phyloP scores from a whole-genome alignment of 2,329 filamentous ascomycete species.

The Aspergillus sp. region DNA sequence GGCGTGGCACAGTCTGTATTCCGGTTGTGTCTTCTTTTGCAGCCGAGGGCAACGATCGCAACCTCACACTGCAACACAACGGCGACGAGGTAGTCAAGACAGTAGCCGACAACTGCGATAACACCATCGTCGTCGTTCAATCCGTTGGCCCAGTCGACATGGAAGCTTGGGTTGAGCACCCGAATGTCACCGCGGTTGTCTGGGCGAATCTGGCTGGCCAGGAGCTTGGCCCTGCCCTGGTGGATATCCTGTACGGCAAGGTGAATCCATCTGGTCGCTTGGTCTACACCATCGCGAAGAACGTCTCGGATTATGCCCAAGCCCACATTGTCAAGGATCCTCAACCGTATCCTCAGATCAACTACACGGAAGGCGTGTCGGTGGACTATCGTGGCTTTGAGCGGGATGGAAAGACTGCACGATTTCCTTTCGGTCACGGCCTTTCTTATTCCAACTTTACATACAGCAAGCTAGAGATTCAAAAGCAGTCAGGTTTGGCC shows the following conservation, averaged over 20 bases:
- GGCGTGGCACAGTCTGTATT: too few relatives aligned
- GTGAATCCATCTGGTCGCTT: slow-evolving; percentile 73
- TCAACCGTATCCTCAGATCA: too few relatives aligned
- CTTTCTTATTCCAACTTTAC: slow-evolving; percentile 66
- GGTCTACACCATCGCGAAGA: slow-evolving; percentile 74
- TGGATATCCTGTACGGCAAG: slow-evolving; percentile 75
- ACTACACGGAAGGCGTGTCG: slow-evolving; percentile 12
- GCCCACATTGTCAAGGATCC: slow-evolving; percentile 10
- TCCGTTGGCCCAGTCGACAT: slow-evolving; percentile 64
- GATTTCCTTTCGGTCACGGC: slow-evolving; percentile 45
- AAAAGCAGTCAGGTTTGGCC: too few relatives aligned
- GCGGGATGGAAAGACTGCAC: slow-evolving; percentile 9
- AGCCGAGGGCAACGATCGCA: slow-evolving; percentile 71
- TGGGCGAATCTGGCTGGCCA: slow-evolving; percentile 31
- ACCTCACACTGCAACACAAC: slow-evolving; percentile 63
- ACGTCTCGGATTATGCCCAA: slow-evolving; percentile 47
- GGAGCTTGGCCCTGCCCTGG: slow-evolving; percentile 63
- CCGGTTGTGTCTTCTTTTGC: slow-evolving; percentile 79
- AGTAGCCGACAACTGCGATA: slow-evolving; percentile 66
- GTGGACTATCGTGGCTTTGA: slow-evolving; percentile 20
- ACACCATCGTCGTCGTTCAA: slow-evolving; percentile 87
- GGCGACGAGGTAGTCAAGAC: slow-evolving; percentile 81
- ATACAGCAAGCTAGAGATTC: slow-evolving; percentile 59
- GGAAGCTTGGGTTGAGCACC: slow-evolving; percentile 44
- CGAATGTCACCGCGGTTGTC: slow-evolving; percentile 77